Percentiles rank a stretch among this genome's conserved stretches.
Evolutionary conservation across 352 stramenopile species (phyloP).

Genomic region (Globisporangium yorkense): DNA sequence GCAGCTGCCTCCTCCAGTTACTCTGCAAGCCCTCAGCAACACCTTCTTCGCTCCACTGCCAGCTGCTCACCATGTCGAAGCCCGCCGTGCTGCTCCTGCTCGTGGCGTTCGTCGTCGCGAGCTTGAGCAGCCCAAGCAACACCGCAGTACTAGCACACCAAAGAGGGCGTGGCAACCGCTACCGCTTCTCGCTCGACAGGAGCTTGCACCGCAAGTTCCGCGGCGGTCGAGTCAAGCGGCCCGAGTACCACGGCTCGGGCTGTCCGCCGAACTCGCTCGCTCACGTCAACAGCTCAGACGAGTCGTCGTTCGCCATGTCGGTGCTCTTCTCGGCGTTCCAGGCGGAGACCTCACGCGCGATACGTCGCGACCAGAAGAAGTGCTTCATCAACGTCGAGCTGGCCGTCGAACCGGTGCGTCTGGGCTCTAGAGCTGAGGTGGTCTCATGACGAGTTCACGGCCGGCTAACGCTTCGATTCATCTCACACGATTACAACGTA

Average conservation of each 20-base stretch:
- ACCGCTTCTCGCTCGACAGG: not conserved
- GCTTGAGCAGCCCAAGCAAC: not conserved
- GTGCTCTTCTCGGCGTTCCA: conserved; percentile 24
- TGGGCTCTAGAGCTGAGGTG: not conserved
- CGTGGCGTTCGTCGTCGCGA: not conserved
- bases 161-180: not conserved
- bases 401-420: conserved; percentile 15
- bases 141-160: too few species aligned
- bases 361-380: conserved; percentile 11
- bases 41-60: too few species aligned
- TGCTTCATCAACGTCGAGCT: conserved; percentile 24
- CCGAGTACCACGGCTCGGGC: conserved; percentile 21
- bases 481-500: not conserved
- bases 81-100: not conserved
- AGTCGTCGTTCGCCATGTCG: conserved; percentile 20
- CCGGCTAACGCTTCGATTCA: not conserved
- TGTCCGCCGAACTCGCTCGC: conserved; percentile 18
- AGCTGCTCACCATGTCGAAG: too few species aligned
- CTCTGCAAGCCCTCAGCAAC: too few species aligned
- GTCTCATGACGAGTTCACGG: not conserved
- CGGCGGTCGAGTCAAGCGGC: conserved; percentile 18
- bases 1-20: too few species aligned
- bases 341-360: conserved; percentile 12
- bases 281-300: conserved; percentile 22
- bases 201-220: conserved; percentile 14